A percentile compares a stretch with the other conserved stretches of the same genome.
phyloP scores from a whole-genome alignment of 305 asterid species.

The Fraxinus xanthoxyloides region DNA sequence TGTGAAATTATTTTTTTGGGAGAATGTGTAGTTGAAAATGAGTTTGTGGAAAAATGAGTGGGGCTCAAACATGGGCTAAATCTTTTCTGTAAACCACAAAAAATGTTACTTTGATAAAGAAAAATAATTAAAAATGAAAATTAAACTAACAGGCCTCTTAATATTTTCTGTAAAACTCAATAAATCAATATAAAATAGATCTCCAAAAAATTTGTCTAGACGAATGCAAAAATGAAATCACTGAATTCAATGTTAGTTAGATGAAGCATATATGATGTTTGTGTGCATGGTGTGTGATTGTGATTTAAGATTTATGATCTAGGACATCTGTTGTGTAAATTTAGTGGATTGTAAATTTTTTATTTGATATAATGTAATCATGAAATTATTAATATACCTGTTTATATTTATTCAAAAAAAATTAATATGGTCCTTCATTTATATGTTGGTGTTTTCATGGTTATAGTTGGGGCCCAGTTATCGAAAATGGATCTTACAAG shows the following conservation, averaged over 20 bases:
- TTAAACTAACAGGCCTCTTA: not conserved
- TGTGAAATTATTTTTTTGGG: too few species aligned
- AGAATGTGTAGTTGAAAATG: not conserved
- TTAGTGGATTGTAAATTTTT: not conserved
- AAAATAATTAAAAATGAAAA: not conserved
- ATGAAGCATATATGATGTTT: not conserved
- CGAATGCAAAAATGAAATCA: not conserved
- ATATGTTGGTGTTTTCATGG: slow-evolving; percentile 8
- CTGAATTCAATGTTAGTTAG: not conserved
- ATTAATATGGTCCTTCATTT: not conserved
- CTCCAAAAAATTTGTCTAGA: not conserved
- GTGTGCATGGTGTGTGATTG: slow-evolving; percentile 4
- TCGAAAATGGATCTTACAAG: slow-evolving; percentile 62
- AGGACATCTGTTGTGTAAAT: not conserved
- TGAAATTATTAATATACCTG: not conserved
- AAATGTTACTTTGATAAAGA: not conserved
- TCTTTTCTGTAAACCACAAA: not conserved
- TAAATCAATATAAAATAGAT: not conserved
- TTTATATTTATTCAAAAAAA: not conserved
- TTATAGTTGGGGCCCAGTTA: slow-evolving; percentile 91
- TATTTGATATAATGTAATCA: not conserved
- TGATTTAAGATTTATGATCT: not conserved
- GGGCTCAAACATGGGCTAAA: not conserved
- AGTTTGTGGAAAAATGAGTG: not conserved
- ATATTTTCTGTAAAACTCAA: not conserved